phyloP scores from a whole-genome alignment of 225 moss, liverwort and hornwort genomes.

The Takakia lepidozioides region DNA sequence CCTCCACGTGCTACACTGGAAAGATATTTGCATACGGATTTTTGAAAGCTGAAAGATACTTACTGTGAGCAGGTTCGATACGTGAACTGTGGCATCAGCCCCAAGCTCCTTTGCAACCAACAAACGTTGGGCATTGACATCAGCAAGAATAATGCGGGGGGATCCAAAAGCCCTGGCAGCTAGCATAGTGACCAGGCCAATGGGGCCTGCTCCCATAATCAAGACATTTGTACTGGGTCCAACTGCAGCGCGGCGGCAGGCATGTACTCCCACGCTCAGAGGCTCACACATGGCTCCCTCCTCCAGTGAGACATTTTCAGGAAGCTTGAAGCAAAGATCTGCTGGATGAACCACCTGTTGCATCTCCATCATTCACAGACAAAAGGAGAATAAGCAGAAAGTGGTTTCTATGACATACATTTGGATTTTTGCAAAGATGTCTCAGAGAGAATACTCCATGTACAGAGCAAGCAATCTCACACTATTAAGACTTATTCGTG shows the following conservation, averaged over 20 bases:
- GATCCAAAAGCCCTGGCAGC: constrained; percentile 65
- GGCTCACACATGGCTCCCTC: constrained; percentile 97
- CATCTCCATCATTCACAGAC: no score
- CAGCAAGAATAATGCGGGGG: constrained; percentile 46
- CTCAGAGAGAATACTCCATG: no score
- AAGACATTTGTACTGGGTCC: constrained; percentile 50
- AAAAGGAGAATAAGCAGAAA: no score
- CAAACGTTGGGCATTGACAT: constrained; percentile 51
- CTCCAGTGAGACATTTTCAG: constrained; percentile 58
- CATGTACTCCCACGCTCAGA: constrained; percentile 72
- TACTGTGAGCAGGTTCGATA: no score
- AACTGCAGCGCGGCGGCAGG: constrained; percentile 64
- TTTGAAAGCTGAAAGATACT: no score
- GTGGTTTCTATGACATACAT: no score
- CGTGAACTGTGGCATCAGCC: constrained; percentile 40
- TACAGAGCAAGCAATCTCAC: no score
- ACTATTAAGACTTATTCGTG: no score
- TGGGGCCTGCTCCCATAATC: constrained; percentile 78
- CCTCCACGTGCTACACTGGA: not conserved
- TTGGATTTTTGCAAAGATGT: no score
- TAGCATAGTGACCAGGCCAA: constrained; percentile 68
- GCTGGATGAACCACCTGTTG: constrained; percentile 68
- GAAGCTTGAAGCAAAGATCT: constrained; percentile 77
- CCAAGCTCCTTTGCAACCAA: constrained; percentile 47
- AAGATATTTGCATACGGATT: constrained; percentile 13